Evolutionary conservation across 2,329 filamentous ascomycete species (phyloP).

Genomic region (Colletotrichum tropicale): DNA sequence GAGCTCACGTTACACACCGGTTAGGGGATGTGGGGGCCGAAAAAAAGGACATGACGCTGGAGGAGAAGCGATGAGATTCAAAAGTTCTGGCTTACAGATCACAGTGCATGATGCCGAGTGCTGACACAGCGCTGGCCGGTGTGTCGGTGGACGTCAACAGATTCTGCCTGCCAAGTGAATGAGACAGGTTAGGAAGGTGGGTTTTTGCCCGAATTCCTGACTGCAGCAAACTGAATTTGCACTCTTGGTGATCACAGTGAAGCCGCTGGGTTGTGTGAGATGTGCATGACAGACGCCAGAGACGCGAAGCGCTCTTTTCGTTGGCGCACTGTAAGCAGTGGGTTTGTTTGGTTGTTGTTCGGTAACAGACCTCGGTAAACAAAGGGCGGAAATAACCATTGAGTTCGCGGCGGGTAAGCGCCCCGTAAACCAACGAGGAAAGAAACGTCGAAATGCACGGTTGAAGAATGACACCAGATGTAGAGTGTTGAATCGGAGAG

Average conservation of each 20-base stretch:
- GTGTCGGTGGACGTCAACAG: background rate
- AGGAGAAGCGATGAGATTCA: background rate
- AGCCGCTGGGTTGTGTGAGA: background rate
- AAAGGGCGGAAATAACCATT: background rate
- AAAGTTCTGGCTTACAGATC: conserved; percentile 9
- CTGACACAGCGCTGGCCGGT: background rate
- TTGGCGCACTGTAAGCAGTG: background rate
- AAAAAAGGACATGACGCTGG: background rate
- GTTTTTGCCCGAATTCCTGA: background rate
- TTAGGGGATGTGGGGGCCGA: background rate
- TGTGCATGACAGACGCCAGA: background rate
- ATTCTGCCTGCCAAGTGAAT: background rate
- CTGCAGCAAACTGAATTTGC: background rate
- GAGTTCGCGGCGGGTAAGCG: background rate
- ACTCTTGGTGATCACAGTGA: background rate
- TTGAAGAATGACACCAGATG: background rate
- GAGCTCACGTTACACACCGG: background rate
- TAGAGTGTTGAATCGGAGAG: background rate
- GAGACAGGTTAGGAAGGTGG: background rate
- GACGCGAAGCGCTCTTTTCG: background rate
- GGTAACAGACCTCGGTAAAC: background rate
- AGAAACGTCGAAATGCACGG: background rate
- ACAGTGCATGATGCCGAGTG: background rate
- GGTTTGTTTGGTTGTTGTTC: background rate
- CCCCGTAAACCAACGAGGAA: background rate